Percentiles rank a stretch among this genome's conserved stretches.
phyloP scores from a whole-genome alignment of 2,329 filamentous ascomycete species.

The Alternaria gansuensis region DNA sequence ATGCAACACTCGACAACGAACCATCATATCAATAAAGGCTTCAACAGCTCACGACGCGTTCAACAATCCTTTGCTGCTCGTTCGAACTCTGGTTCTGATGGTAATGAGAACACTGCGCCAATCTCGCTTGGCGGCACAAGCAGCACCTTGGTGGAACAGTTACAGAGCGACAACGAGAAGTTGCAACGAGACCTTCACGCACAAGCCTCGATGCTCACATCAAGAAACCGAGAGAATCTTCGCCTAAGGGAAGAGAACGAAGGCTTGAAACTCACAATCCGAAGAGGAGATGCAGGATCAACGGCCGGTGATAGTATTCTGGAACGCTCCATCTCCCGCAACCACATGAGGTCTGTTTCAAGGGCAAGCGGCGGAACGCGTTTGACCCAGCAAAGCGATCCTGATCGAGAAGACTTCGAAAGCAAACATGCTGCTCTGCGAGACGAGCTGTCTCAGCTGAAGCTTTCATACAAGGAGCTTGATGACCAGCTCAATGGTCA shows the following conservation, averaged over 20 bases:
- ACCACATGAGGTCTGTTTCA: conserved; percentile 77
- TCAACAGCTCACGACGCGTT: conserved; percentile 53
- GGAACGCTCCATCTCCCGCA: conserved; percentile 90
- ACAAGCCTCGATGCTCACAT: conserved; percentile 97
- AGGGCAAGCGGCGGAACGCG: conserved; percentile 68
- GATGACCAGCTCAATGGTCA: conserved; percentile 82
- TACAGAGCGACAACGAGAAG: conserved; percentile 92
- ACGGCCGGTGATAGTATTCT: conserved; percentile 85
- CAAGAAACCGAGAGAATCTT: conserved; percentile 93
- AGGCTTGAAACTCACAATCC: conserved; percentile 87
- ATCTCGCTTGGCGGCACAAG: conserved; percentile 55
- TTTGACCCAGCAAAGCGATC: conserved; percentile 72
- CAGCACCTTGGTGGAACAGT: conserved; percentile 81
- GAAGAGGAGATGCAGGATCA: conserved; percentile 70
- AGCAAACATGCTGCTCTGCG: conserved; percentile 82
- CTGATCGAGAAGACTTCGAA: conserved; percentile 79
- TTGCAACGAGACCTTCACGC: conserved; percentile 90
- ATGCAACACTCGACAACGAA: conserved; percentile 48
- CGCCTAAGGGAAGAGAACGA: conserved; percentile 96
- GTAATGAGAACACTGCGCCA: conserved; percentile 43
- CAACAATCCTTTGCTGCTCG: conserved; percentile 50
- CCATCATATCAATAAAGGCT: conserved; percentile 49
- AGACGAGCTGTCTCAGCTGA: conserved; percentile 85
- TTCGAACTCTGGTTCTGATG: conserved; percentile 54
- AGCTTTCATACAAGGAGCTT: conserved; percentile 88